These are phyloP conservation scores for Erysimum cheiri DNA, from an alignment of 441 rosid genomes.

Conservation along the genomic window DNA sequence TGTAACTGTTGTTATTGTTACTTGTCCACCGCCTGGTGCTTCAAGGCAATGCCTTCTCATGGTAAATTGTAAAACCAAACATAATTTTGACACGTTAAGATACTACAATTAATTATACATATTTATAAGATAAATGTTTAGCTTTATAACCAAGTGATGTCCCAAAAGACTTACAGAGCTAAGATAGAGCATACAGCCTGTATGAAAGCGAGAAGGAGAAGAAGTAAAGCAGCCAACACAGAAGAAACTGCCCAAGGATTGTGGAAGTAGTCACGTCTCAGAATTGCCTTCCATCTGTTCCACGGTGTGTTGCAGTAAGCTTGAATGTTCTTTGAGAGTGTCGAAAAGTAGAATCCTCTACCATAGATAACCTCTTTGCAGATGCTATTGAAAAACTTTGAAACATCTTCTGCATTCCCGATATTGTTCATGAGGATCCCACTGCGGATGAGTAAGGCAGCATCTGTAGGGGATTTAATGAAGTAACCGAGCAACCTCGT, in stretches of 20 bases:
- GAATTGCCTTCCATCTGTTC: constrained; percentile 38
- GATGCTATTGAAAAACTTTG: constrained; percentile 32
- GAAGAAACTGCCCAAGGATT: constrained; percentile 37
- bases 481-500: constrained; percentile 26
- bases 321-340: constrained; percentile 22
- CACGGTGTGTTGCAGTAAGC: constrained; percentile 39
- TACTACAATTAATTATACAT: no score
- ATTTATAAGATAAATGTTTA: not conserved
- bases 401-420: constrained; percentile 39
- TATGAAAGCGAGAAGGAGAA: constrained; percentile 36
- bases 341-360: constrained; percentile 25
- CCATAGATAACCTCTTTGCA: constrained; percentile 28
- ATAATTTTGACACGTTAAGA: no score
- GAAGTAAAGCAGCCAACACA: constrained; percentile 33
- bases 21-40: no score
- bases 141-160: not conserved
- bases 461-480: constrained; percentile 33
- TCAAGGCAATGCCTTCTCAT: no score
- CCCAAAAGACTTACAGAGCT: constrained; percentile 22
- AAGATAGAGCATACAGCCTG: constrained; percentile 39
- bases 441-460: constrained; percentile 30
- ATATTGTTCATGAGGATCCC: constrained; percentile 32
- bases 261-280: constrained; percentile 35
- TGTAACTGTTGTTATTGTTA: no score
- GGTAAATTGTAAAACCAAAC: no score